A percentile compares a stretch with the other conserved stretches of the same genome.
Evolutionary conservation across 495 filamentous ascomycete species (phyloP).

Genomic region (Lasiosphaeria hispida): DNA sequence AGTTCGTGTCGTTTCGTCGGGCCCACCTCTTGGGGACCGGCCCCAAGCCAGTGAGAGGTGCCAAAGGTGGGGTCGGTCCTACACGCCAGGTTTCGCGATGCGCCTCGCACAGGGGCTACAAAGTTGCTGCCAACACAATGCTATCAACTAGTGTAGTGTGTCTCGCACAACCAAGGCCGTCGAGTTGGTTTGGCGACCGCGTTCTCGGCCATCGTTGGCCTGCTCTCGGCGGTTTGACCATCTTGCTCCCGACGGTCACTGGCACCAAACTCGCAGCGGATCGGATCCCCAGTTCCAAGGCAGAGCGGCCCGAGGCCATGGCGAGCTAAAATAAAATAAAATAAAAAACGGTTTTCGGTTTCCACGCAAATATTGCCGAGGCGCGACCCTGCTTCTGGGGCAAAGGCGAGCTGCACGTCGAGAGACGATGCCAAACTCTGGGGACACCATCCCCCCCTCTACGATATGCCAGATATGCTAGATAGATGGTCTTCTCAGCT

Average conservation of each 20-base stretch:
- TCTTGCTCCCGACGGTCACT: no score
- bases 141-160: no score
- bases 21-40: neutral
- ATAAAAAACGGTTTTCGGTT: neutral
- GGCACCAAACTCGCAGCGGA: no score
- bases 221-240: no score
- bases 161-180: no score
- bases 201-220: no score
- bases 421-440: neutral
- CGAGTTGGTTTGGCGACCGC: no score
- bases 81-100: conserved; percentile 14
- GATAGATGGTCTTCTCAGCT: neutral
- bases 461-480: neutral
- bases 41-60: neutral
- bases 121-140: neutral
- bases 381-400: neutral
- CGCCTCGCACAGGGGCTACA: conserved; percentile 3
- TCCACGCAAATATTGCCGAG: neutral
- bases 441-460: neutral
- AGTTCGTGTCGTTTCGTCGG: no score
- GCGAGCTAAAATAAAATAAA: neutral
- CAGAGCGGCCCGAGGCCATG: neutral
- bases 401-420: neutral
- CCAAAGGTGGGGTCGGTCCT: conserved; percentile 22
- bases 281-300: neutral